phyloP scores from a whole-genome alignment of 169 alveolate species.

The Plasmodium gallinaceum region DNA sequence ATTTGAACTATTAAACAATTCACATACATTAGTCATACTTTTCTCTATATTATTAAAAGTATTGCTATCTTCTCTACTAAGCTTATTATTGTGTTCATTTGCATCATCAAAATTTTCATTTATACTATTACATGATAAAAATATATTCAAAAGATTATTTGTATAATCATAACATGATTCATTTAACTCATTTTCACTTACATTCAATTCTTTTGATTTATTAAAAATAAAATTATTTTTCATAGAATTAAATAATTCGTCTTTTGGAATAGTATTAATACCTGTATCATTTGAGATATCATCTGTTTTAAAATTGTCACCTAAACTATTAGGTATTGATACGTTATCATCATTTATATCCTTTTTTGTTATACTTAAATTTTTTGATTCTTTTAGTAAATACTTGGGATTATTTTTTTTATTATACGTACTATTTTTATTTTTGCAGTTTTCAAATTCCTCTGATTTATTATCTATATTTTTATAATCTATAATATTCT shows the following conservation, averaged over 20 bases:
- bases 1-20: constrained; percentile 29
- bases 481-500: constrained; percentile 1
- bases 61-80: constrained; percentile 5
- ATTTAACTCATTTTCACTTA: constrained; percentile 23
- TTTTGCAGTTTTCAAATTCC: constrained; percentile 2
- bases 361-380: neutral
- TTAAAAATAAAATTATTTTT: neutral
- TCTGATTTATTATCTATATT: constrained; percentile 16
- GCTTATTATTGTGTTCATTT: constrained; percentile 22
- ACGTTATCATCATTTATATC: neutral
- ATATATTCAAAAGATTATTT: constrained; percentile 61
- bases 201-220: constrained; percentile 4
- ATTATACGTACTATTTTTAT: neutral
- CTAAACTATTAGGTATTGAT: neutral
- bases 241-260: constrained; percentile 20
- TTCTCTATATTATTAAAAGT: constrained; percentile 21
- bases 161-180: constrained; percentile 52
- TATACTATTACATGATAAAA: constrained; percentile 71
- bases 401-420: constrained; percentile 8
- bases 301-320: constrained; percentile 2
- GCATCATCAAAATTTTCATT: constrained; percentile 48
- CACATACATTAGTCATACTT: constrained; percentile 32
- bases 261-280: constrained; percentile 9
- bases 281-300: neutral
- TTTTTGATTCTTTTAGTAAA: constrained; percentile 2